Conservation (phyloP, 176 grass and related monocot genomes). For the Carex littledalei region DNA sequence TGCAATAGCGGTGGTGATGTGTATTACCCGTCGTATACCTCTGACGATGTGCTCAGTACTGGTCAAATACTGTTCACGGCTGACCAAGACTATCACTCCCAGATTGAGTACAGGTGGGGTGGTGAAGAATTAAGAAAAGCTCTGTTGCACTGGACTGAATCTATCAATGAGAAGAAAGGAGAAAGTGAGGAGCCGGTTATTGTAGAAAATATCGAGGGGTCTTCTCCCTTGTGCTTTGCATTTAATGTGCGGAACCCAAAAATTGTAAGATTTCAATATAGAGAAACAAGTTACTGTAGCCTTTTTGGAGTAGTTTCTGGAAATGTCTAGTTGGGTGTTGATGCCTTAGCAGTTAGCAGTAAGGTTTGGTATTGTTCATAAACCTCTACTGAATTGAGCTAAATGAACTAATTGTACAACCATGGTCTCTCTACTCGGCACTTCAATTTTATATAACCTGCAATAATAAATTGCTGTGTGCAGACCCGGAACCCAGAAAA, state of each 20-base stretch:
- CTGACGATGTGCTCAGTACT: conserved; percentile 59
- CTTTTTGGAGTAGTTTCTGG: background rate
- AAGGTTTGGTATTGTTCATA: background rate
- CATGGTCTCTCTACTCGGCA: background rate
- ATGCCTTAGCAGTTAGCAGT: background rate
- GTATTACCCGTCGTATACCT: conserved; percentile 61
- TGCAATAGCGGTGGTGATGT: conserved; percentile 79
- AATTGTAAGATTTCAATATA: conserved; percentile 42
- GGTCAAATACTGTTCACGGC: conserved; percentile 59
- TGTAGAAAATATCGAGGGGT: conserved; percentile 52
- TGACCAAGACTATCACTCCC: conserved; percentile 78
- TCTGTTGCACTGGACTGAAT: conserved; percentile 55
- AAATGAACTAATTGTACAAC: background rate
- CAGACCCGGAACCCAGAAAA: background rate
- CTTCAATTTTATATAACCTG: background rate
- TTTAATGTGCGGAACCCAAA: conserved; percentile 60
- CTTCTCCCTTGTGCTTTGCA: conserved; percentile 63
- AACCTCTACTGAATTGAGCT: background rate
- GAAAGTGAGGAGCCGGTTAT: conserved; percentile 43
- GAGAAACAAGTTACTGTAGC: background rate
- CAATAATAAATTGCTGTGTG: background rate
- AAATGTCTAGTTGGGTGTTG: background rate
- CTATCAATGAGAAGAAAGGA: conserved; percentile 37
- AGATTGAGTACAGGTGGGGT: conserved; percentile 87
- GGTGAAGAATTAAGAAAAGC: conserved; percentile 81